Base-by-base conservation (phyloP, 1,139 yeast genomes). In the Saccharomyces hybrid region DNA sequence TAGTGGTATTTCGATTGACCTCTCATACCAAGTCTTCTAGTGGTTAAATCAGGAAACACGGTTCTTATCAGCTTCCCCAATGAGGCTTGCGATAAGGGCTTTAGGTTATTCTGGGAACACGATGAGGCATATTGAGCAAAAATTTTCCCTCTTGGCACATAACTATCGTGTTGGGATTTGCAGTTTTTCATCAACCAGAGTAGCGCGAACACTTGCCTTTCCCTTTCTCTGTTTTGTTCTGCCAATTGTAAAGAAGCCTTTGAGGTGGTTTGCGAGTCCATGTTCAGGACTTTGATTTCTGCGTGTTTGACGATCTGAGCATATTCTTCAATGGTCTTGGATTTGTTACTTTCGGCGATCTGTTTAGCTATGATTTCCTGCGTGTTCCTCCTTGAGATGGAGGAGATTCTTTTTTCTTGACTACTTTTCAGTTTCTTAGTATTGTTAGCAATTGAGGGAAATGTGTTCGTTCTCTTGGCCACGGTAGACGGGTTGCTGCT, bases 1-100 rank as follows among this genome's bases (percentile, higher is more conserved):
- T 90, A 91, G 68, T 90, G 96, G 69, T 91, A 90, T 65, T 88
- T 88, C 21, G 93, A 84, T 66, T 87, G 91, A 7, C 96, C 96
- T 54, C 96, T 77, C 72, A 86, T 84, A 11, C 97, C 98, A 57
- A 90, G 75, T 58, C 98, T 78, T 62, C 97, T 78, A 0, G 96
- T 88, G 32, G 88, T 84, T 60, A 89, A 75, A 55, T 77, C 77
- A 1, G 96, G 96, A 64, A 82, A 89, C 12, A 86, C 73, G 7
- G 85, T 75, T 58, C 88, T 78, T 11, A 90, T 91, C 49, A 90
- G 74, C 66, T 88, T 88, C 16, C 97, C 97, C 69, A 90, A 83
- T 11, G 91, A 83, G 0, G 96, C 96, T 14, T 95, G 95, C 28
- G 89, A 83, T 54, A 90, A 72, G 1, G 96, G 96, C 55, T 81